phyloP scores from a whole-genome alignment of 176 grass and related monocot species.

The Aegilops sharonensis region DNA sequence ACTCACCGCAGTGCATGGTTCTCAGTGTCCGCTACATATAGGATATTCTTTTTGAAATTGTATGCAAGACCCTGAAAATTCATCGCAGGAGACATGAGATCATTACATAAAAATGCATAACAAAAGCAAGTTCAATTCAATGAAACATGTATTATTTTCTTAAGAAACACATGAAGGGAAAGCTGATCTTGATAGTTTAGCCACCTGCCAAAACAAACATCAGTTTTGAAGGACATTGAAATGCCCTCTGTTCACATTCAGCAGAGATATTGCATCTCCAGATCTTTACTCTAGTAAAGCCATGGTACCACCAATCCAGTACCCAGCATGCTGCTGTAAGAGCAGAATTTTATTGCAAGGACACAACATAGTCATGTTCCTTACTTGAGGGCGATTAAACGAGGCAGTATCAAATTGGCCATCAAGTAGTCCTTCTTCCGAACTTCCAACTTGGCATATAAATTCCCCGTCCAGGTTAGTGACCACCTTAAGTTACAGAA shows the following conservation, averaged over 20 bases:
- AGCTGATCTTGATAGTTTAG: slow-evolving; percentile 2
- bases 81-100: slow-evolving; percentile 4
- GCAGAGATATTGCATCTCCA: neutral
- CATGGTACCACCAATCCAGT: slow-evolving; percentile 16
- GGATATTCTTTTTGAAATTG: slow-evolving; percentile 83
- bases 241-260: neutral
- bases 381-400: slow-evolving; percentile 96
- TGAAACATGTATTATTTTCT: neutral
- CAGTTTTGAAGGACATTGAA: neutral
- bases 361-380: slow-evolving; percentile 27
- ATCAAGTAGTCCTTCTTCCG: slow-evolving; percentile 91
- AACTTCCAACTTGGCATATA: slow-evolving; percentile 84
- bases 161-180: slow-evolving; percentile 28
- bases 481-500: slow-evolving; percentile 71
- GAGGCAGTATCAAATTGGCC: slow-evolving; percentile 71
- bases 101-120: slow-evolving; percentile 9
- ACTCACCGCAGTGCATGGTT: slow-evolving; percentile 90
- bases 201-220: neutral
- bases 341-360: neutral
- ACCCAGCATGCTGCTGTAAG: slow-evolving; percentile 13
- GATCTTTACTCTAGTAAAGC: slow-evolving; percentile 7
- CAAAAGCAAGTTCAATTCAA: slow-evolving; percentile 19
- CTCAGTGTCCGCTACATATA: slow-evolving; percentile 98
- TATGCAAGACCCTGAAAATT: slow-evolving; percentile 90
- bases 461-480: slow-evolving; percentile 77